phyloP scores from a whole-genome alignment of 192 early-diverging fungal species.

The Mortierella hygrophila region DNA sequence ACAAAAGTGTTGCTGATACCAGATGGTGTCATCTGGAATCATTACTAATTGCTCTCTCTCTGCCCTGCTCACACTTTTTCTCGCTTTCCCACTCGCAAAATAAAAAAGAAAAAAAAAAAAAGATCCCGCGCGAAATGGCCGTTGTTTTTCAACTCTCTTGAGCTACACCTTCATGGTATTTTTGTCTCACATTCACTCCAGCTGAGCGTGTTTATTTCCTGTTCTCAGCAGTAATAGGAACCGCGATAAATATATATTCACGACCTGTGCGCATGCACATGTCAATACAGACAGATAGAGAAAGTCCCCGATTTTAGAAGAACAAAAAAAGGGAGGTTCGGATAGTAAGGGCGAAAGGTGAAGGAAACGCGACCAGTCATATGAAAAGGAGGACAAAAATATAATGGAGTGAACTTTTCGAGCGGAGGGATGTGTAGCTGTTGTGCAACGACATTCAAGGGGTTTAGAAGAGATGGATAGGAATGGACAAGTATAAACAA shows the following conservation, averaged over 20 bases:
- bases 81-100: background rate
- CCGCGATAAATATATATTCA: background rate
- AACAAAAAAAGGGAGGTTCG: background rate
- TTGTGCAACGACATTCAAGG: constrained; percentile 5
- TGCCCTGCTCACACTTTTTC: background rate
- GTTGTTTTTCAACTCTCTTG: background rate
- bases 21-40: constrained; percentile 15
- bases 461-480: background rate
- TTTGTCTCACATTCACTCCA: background rate
- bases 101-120: background rate
- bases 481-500: background rate
- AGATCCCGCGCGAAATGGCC: background rate
- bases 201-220: background rate
- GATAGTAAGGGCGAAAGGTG: background rate
- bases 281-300: background rate
- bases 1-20: constrained; percentile 3
- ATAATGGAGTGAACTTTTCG: background rate
- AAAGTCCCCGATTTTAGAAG: background rate
- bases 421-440: background rate
- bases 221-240: background rate
- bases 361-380: background rate
- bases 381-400: background rate
- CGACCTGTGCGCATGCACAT: constrained; percentile 4
- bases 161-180: background rate
- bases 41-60: background rate